These are phyloP conservation scores for Parsonsia alboflavescens DNA, from an alignment of 257 asterid genomes.

Conservation along the genomic window DNA sequence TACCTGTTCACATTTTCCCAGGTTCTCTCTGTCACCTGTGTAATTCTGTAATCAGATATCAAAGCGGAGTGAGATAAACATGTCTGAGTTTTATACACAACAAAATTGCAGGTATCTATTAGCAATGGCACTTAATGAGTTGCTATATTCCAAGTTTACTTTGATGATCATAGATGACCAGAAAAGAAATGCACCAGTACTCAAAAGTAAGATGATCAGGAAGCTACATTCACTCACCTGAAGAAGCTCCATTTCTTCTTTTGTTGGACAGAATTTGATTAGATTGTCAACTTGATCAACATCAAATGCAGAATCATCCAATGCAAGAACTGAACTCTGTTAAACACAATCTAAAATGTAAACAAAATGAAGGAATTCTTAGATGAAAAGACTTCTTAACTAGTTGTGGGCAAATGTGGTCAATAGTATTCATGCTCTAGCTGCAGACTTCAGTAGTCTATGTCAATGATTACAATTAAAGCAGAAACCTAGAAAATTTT, in stretches of 20 bases:
- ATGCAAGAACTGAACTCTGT: slow-evolving; percentile 71
- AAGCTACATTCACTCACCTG: slow-evolving; percentile 35
- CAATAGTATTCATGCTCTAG: neutral
- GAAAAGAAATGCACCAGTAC: neutral
- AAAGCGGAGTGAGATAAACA: slow-evolving; percentile 16
- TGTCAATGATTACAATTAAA: neutral
- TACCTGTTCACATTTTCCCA: slow-evolving; percentile 92
- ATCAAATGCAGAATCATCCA: slow-evolving; percentile 77
- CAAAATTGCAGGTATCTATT: neutral
- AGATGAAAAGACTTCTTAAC: neutral
- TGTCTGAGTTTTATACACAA: slow-evolving; percentile 4
- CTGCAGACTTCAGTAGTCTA: neutral
- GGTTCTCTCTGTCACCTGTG: slow-evolving; percentile 64
- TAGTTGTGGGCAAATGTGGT: neutral
- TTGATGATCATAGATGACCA: neutral
- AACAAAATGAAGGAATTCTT: neutral
- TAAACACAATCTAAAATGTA: slow-evolving; percentile 1
- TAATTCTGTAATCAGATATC: slow-evolving; percentile 52
- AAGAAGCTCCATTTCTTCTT: slow-evolving; percentile 77
- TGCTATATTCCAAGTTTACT: neutral
- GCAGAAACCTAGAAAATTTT: neutral
- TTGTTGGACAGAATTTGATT: slow-evolving; percentile 85
- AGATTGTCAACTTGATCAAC: slow-evolving; percentile 85
- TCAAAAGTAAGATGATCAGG: neutral
- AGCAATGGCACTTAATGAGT: neutral